Conservation (phyloP, 768 basidiomycete genomes). For the Coprinopsis marcescibilis region DNA sequence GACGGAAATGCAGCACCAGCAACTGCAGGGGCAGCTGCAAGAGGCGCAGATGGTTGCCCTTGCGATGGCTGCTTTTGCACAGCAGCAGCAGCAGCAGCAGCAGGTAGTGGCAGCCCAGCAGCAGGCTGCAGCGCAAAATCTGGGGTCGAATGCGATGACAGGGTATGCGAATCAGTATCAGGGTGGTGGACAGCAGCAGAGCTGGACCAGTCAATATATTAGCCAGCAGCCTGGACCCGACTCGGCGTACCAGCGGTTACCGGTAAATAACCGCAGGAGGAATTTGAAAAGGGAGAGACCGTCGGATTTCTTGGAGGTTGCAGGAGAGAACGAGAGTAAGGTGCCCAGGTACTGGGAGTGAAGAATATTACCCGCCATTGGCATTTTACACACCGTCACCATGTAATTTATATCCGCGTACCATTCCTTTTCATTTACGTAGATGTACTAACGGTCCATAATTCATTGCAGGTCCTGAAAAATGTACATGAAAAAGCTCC, state of each 20-base stretch:
- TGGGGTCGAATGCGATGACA: not conserved
- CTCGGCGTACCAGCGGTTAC: slow-evolving; percentile 82
- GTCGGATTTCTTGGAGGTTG: slow-evolving; percentile 77
- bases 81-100: slow-evolving; percentile 16
- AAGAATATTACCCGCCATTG: too few relatives aligned
- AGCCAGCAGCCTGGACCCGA: slow-evolving; percentile 69
- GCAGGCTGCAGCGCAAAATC: not conserved
- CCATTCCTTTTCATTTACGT: too few relatives aligned
- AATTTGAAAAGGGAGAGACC: slow-evolving; percentile 78
- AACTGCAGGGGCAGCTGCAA: slow-evolving; percentile 71
- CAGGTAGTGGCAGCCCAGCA: too few relatives aligned
- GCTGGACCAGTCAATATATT: slow-evolving; percentile 42
- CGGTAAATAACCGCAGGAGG: slow-evolving; percentile 74
- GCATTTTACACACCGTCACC: too few relatives aligned
- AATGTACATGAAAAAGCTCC: too few relatives aligned
- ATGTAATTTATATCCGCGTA: too few relatives aligned
- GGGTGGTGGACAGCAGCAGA: slow-evolving; percentile 32
- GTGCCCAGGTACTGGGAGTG: slow-evolving; percentile 76
- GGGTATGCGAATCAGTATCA: slow-evolving; percentile 30
- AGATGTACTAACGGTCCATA: too few relatives aligned
- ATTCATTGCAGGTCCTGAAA: too few relatives aligned
- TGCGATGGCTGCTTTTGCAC: slow-evolving; percentile 42
- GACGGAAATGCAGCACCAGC: slow-evolving; percentile 79
- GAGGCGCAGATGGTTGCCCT: slow-evolving; percentile 74
- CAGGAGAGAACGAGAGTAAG: slow-evolving; percentile 54